These are phyloP conservation scores for Viridothelium virens DNA, from an alignment of 495 filamentous ascomycete species.

Conservation along the genomic window DNA sequence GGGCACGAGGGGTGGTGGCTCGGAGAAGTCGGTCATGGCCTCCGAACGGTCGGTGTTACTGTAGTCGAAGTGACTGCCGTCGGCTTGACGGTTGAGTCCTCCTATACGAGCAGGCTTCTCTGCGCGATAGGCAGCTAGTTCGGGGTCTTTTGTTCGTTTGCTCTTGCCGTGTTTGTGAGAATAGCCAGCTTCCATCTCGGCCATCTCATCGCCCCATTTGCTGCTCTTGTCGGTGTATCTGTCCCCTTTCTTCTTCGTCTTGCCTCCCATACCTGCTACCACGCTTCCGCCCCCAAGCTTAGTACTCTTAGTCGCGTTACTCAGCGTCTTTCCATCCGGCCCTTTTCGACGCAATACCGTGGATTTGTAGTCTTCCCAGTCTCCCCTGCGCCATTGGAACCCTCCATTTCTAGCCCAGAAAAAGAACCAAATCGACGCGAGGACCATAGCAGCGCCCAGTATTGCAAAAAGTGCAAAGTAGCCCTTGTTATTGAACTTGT, in stretches of 20 bases:
- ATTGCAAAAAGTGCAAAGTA: conserved; percentile 80
- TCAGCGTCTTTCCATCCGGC: conserved; percentile 73
- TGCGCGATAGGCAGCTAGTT: conserved; percentile 70
- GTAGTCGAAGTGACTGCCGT: conserved; percentile 63
- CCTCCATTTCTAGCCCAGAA: conserved; percentile 97
- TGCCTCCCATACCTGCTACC: conserved; percentile 36
- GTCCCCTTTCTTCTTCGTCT: conserved; percentile 20
- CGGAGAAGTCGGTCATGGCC: conserved; percentile 42
- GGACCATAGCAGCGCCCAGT: conserved; percentile 68
- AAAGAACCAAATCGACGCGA: conserved; percentile 88
- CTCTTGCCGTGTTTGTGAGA: conserved; percentile 6
- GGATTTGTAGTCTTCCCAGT: conserved; percentile 98
- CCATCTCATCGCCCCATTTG: conserved; percentile 31
- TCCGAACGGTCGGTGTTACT: conserved; percentile 49
- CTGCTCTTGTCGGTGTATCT: conserved; percentile 32
- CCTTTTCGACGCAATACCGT: conserved; percentile 91
- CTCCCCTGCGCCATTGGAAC: conserved; percentile 70
- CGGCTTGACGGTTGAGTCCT: conserved; percentile 69
- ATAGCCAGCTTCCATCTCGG: conserved; percentile 20
- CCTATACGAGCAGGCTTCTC: conserved; percentile 80
- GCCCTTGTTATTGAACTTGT: conserved; percentile 73
- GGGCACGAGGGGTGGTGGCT: conserved; percentile 12
- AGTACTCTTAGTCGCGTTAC: conserved; percentile 72
- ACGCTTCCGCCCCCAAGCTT: conserved; percentile 71
- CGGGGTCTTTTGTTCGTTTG: conserved; percentile 48